phyloP scores from a whole-genome alignment of 108 stramenopile genomes.

The Cyclotella sp. region DNA sequence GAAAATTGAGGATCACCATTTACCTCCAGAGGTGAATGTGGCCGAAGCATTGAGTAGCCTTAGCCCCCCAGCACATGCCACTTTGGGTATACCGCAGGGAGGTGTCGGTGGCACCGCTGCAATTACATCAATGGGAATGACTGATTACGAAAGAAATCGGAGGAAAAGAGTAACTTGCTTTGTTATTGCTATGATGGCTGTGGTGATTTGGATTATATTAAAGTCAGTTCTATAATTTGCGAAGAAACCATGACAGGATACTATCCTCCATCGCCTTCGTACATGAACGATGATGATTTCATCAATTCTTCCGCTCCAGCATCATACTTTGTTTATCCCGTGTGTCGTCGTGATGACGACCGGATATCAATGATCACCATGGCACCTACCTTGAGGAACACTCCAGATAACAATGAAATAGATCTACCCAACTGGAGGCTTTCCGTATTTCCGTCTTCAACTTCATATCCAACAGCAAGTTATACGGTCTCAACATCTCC shows the following conservation, averaged over 20 bases:
- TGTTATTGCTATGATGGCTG: neutral
- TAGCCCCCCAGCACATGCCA: neutral
- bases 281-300: neutral
- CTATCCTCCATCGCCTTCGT: neutral
- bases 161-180: neutral
- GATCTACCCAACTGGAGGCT: too few relatives aligned
- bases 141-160: slow-evolving; percentile 7
- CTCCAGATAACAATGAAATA: too few relatives aligned
- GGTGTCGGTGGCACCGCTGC: neutral
- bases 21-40: slow-evolving; percentile 5
- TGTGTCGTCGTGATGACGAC: neutral
- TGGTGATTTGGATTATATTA: neutral
- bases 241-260: neutral
- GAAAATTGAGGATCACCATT: slow-evolving; percentile 17
- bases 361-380: too few relatives aligned
- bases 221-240: neutral
- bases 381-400: too few relatives aligned
- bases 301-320: neutral
- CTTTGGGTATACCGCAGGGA: neutral
- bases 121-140: neutral
- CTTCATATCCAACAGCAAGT: too few relatives aligned
- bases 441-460: too few relatives aligned
- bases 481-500: too few relatives aligned
- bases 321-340: neutral
- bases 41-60: neutral